Conservation (phyloP, 768 basidiomycete genomes). For the Trametes villosa region DNA sequence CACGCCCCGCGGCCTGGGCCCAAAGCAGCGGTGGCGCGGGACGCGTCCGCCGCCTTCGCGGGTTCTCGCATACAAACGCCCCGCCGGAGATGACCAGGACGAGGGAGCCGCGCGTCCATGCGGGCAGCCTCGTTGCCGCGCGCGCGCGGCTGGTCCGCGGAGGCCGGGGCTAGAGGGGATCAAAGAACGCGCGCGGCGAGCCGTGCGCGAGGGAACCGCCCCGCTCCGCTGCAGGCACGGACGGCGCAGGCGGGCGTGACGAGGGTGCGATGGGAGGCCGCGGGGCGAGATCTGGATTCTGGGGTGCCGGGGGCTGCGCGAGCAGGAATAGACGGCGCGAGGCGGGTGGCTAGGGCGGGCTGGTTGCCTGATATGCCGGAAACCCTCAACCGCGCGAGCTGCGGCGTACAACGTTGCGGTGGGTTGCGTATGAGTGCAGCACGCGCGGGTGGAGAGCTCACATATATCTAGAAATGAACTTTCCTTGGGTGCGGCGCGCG, state of each 20-base stretch:
- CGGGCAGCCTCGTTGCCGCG: conserved; percentile 12
- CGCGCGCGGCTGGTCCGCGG: conserved; percentile 4
- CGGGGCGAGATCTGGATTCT: not conserved
- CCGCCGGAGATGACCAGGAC: conserved; percentile 12
- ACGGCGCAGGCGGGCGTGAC: not conserved
- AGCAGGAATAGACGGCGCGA: not conserved
- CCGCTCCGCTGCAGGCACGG: not conserved
- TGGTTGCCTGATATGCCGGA: not conserved
- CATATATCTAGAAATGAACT: not conserved
- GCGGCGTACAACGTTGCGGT: not conserved
- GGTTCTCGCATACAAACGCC: conserved; percentile 8
- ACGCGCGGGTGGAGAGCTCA: not conserved
- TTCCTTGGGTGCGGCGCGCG: not conserved
- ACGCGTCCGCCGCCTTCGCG: not conserved
- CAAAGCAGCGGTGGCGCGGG: not conserved
- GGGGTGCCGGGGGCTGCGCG: not conserved
- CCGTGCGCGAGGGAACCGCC: conserved; percentile 9
- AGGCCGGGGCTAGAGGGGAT: conserved; percentile 13
- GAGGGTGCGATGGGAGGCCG: not conserved
- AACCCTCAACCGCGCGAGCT: not conserved
- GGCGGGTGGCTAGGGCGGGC: not conserved
- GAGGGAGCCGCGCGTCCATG: not conserved
- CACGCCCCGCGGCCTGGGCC: not conserved
- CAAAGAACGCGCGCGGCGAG: not conserved
- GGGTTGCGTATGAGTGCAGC: not conserved